Evolutionary conservation across 2,329 filamentous ascomycete genomes (phyloP).

Genomic region (Paecilomyces sp.): DNA sequence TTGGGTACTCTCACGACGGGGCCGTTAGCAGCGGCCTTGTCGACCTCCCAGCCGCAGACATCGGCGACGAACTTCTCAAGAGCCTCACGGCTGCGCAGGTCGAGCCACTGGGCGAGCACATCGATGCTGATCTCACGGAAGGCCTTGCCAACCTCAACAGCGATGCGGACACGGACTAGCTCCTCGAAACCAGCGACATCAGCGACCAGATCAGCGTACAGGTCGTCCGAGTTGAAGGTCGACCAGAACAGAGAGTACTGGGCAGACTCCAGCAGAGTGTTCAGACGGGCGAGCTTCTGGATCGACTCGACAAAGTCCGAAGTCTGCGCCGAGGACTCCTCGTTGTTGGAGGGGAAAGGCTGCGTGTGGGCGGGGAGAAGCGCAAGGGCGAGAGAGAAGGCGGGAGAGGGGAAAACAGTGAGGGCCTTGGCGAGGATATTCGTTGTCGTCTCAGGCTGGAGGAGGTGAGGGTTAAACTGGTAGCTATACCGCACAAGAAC

Average conservation of each 20-base stretch:
- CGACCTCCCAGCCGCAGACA: conserved; percentile 80
- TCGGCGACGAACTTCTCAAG: conserved; percentile 74
- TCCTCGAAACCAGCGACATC: conserved; percentile 96
- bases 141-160: conserved; percentile 73
- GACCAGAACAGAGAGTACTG: conserved; percentile 92
- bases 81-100: conserved; percentile 56
- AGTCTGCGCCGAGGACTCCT: conserved; percentile 31
- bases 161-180: conserved; percentile 81
- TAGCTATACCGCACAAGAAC: conserved; percentile 56
- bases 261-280: conserved; percentile 79
- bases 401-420: conserved; percentile 91
- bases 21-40: conserved; percentile 34
- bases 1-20: conserved; percentile 66
- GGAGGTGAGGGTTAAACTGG: conserved; percentile 98
- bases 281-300: conserved; percentile 75
- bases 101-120: conserved; percentile 69
- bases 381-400: conserved; percentile 90
- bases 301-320: conserved; percentile 73
- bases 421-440: conserved; percentile 98
- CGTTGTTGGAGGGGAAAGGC: conserved; percentile 46
- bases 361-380: conserved; percentile 83
- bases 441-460: conserved; percentile 94
- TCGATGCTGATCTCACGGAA: conserved; percentile 65
- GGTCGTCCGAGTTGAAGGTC: conserved; percentile 84
- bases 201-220: conserved; percentile 91